Conservation (phyloP, 257 asterid genomes). For the Salvia miltiorrhiza region DNA sequence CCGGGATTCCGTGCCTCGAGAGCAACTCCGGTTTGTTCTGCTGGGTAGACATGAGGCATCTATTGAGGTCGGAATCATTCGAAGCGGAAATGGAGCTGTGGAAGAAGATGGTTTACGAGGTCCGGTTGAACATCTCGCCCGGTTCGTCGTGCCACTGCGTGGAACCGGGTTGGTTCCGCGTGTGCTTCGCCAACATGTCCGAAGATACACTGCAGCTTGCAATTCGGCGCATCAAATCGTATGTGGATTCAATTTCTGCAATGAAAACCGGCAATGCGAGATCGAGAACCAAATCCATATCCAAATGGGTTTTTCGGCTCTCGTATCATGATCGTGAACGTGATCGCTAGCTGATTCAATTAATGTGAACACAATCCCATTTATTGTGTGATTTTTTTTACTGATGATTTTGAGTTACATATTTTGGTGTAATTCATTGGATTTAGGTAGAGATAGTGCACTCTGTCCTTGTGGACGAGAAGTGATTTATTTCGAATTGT, state of each 20-base stretch:
- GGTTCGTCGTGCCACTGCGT: constrained; percentile 81
- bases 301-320: constrained; percentile 76
- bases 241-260: constrained; percentile 27
- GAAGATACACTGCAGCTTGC: constrained; percentile 62
- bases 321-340: constrained; percentile 57
- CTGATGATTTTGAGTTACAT: constrained; percentile 30
- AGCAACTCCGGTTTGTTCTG: constrained; percentile 79
- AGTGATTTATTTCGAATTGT: too few species aligned
- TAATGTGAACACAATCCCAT: constrained; percentile 8
- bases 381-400: neutral
- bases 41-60: constrained; percentile 85
- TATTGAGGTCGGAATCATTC: constrained; percentile 40
- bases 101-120: constrained; percentile 75
- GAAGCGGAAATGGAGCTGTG: constrained; percentile 72
- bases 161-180: constrained; percentile 89
- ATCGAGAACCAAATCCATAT: constrained; percentile 41
- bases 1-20: constrained; percentile 56
- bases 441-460: constrained; percentile 43
- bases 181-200: constrained; percentile 83
- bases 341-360: constrained; percentile 67
- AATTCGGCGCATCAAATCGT: constrained; percentile 43
- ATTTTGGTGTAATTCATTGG: constrained; percentile 8
- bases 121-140: constrained; percentile 77
- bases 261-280: constrained; percentile 17
- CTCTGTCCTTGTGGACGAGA: constrained; percentile 63